Evolutionary conservation across 1,284 basidiomycete species (phyloP).

Genomic region (Porodaedalea pini): DNA sequence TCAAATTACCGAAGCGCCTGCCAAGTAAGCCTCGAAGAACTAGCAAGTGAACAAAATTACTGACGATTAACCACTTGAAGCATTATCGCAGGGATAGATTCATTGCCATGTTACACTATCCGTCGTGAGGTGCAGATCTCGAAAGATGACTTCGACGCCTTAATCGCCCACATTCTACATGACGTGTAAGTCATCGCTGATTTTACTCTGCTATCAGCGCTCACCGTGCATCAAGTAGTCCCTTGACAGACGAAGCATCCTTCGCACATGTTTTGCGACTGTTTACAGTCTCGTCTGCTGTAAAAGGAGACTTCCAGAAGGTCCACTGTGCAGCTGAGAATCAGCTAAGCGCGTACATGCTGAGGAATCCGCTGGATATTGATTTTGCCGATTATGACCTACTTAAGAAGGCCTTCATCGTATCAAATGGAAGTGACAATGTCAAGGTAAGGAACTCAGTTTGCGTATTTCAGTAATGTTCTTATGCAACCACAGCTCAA

Average conservation of each 20-base stretch:
- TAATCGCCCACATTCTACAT: constrained; percentile 62
- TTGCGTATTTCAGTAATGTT: not conserved
- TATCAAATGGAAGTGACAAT: not conserved
- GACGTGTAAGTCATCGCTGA: constrained; percentile 46
- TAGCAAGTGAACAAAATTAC: not conserved
- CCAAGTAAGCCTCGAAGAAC: not conserved
- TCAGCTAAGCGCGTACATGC: constrained; percentile 43
- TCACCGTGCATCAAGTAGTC: constrained; percentile 33
- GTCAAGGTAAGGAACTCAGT: not conserved
- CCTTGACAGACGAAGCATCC: constrained; percentile 38
- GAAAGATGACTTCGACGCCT: constrained; percentile 46
- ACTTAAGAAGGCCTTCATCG: not conserved
- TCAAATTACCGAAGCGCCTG: not conserved
- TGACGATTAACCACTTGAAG: not conserved
- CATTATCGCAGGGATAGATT: not conserved
- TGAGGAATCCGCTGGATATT: constrained; percentile 29
- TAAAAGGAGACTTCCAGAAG: constrained; percentile 51
- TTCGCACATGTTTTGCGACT: constrained; percentile 47
- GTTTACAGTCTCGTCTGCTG: constrained; percentile 50
- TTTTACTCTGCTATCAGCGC: not conserved
- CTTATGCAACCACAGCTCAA: constrained; percentile 10
- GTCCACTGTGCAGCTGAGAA: constrained; percentile 43
- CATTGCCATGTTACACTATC: constrained; percentile 32
- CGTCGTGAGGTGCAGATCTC: constrained; percentile 33
- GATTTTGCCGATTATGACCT: constrained; percentile 26